Evolutionary conservation across 2,329 filamentous ascomycete genomes (phyloP), one percentile per base, ranked within the genome.

Genomic region (Ophiostoma ulmi): DNA sequence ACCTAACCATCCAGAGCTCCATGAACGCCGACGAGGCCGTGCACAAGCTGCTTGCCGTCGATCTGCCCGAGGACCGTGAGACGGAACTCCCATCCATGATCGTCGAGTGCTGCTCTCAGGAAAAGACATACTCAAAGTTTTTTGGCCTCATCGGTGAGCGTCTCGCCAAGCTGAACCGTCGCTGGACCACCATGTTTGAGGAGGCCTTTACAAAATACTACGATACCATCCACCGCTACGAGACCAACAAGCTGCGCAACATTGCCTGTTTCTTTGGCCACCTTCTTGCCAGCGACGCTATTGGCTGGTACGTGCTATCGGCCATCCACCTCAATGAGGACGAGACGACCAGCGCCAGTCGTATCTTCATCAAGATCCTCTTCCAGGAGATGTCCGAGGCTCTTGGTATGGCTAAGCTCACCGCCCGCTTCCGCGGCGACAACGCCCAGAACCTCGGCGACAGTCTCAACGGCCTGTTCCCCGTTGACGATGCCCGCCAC

Each of bases 361-460:
- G 95, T 83, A 98, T 99, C 79, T 99, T 98, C 78, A 91, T 99
- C 84, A 98, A 97, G 83, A 98, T 98, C 71, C 82, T 99, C 14
- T 96, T 99, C 78, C 93, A 98, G 79, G 93, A 97, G 77, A 87
- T 98, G 35, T 87, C 90, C 5, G 93, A 97, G 80, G 91, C 92
- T 72, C 86, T 97, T 72, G 94, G 95, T 71, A 89, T 97, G 84
- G 84, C 89, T 66, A 92, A 91, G 76, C 81, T 99, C 69, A 89
- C 91, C 75, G 86, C 89, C 65, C 88, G 91, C 22, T 85, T 97
- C 80, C 88, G 85, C 74, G 93, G 97, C 75, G 91, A 95, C 63
- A 22, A 52, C 5, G 41, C 26, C 14, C 17, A 63, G 35, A 70
- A 67, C 26, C 83, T 98, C 55, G 89, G 90, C 72, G 88, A 93